phyloP scores from a whole-genome alignment of 2,329 filamentous ascomycete genomes.

The Fusarium piperis region DNA sequence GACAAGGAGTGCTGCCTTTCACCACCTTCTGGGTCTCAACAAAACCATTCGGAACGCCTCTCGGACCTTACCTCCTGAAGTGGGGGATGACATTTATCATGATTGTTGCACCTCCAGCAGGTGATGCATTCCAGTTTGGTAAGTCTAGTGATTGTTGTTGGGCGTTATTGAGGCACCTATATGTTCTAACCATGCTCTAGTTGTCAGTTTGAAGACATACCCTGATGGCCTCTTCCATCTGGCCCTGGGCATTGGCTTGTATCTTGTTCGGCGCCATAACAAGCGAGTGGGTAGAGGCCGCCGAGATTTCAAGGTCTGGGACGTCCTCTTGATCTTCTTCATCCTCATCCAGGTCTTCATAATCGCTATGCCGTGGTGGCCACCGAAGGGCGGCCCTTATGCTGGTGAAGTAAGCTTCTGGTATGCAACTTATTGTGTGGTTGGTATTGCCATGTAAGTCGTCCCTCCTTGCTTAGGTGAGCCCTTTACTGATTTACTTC shows the following conservation, averaged over 20 bases:
- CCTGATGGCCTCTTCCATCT: constrained; percentile 67
- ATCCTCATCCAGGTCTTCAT: constrained; percentile 69
- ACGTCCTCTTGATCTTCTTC: constrained; percentile 66
- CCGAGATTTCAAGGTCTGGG: constrained; percentile 68
- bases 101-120: constrained; percentile 68
- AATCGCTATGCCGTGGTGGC: constrained; percentile 77
- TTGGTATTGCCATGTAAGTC: constrained; percentile 71
- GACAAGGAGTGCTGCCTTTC: constrained; percentile 70
- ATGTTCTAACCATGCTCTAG: constrained; percentile 48
- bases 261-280: constrained; percentile 65
- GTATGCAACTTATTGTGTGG: constrained; percentile 75
- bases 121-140: constrained; percentile 72
- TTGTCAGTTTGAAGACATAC: constrained; percentile 68
- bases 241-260: constrained; percentile 65
- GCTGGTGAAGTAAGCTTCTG: constrained; percentile 77
- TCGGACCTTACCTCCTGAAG: constrained; percentile 67
- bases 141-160: constrained; percentile 6
- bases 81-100: constrained; percentile 67
- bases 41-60: constrained; percentile 69
- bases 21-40: constrained; percentile 71
- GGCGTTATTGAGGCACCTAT: background rate
- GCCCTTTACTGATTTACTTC: background rate
- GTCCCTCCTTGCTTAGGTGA: accelerated
- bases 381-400: constrained; percentile 66
- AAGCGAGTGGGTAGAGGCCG: constrained; percentile 57